Conservation (phyloP, 345 rosid species). For the Populus davidiana region DNA sequence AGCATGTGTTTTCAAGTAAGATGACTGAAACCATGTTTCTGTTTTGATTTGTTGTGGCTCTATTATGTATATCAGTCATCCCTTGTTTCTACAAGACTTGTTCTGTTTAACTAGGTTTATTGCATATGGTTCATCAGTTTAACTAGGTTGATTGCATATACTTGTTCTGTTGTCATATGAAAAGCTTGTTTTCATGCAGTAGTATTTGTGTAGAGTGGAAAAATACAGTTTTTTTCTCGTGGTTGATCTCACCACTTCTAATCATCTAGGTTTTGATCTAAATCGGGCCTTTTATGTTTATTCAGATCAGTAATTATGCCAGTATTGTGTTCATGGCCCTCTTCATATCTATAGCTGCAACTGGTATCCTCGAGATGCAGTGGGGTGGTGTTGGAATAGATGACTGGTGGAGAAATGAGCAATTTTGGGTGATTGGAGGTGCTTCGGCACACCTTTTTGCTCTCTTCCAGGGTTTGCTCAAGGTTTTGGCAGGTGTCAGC, state of each 20-base stretch:
- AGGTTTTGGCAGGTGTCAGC: constrained; percentile 90
- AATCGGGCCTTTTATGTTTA: constrained; percentile 8
- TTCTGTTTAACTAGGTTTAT: not conserved
- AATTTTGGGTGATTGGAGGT: constrained; percentile 98
- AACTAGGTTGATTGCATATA: not conserved
- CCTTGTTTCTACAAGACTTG: not conserved
- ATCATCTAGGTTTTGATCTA: constrained; percentile 6
- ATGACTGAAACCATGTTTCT: not conserved
- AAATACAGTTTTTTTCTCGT: not conserved
- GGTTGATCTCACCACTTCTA: not conserved
- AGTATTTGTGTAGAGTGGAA: not conserved
- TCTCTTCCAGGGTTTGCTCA: constrained; percentile 88
- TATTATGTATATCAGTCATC: not conserved
- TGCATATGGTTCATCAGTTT: not conserved
- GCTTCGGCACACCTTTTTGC: constrained; percentile 94
- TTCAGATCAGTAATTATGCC: constrained; percentile 95
- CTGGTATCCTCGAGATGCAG: constrained; percentile 95
- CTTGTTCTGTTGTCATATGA: not conserved
- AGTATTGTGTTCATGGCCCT: constrained; percentile 80
- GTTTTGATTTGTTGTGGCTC: not conserved
- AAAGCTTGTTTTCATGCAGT: not conserved
- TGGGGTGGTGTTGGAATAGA: constrained; percentile 98
- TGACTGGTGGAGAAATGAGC: constrained; percentile 99
- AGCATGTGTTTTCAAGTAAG: not conserved
- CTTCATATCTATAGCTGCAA: constrained; percentile 90